A percentile compares a stretch with the other conserved stretches of the same genome.
phyloP scores from a whole-genome alignment of 768 basidiomycete genomes.

The Russula brevipes region DNA sequence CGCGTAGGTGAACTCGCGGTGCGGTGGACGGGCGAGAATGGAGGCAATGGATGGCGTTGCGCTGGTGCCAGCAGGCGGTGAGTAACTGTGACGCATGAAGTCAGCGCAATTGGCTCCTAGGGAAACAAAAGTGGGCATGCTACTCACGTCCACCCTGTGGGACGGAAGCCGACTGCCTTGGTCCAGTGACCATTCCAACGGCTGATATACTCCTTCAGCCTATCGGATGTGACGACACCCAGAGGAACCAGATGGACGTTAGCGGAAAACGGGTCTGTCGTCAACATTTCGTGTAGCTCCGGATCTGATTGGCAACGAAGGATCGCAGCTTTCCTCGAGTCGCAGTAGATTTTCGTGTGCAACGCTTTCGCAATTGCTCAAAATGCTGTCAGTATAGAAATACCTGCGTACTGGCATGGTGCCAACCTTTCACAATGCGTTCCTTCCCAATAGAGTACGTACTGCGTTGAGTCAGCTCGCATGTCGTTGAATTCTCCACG shows the following conservation, averaged over 20 bases:
- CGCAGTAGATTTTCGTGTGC: slow-evolving; percentile 81
- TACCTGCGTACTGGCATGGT: neutral
- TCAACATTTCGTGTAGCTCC: slow-evolving; percentile 74
- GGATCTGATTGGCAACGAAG: slow-evolving; percentile 80
- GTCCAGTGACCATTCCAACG: slow-evolving; percentile 67
- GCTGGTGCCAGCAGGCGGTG: slow-evolving; percentile 59
- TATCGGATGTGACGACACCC: slow-evolving; percentile 65
- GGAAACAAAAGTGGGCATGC: slow-evolving; percentile 1
- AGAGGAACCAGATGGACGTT: slow-evolving; percentile 86
- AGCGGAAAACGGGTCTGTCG: slow-evolving; percentile 66
- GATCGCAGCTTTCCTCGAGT: slow-evolving; percentile 75
- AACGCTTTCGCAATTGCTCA: slow-evolving; percentile 82
- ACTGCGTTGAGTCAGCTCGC: slow-evolving; percentile 36
- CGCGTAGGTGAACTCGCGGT: slow-evolving; percentile 60
- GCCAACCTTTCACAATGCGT: slow-evolving; percentile 85
- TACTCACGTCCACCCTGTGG: slow-evolving; percentile 96
- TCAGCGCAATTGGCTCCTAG: neutral
- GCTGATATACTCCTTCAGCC: slow-evolving; percentile 69
- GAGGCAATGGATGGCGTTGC: slow-evolving; percentile 57
- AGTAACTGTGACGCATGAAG: slow-evolving; percentile 43
- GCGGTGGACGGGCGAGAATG: slow-evolving; percentile 63
- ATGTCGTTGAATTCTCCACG: neutral
- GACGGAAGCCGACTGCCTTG: slow-evolving; percentile 76
- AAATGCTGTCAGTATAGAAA: neutral
- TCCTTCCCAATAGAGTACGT: slow-evolving; percentile 99